Evolutionary conservation across 805 yeast species (phyloP).

Genomic region (Schwanniomyces polymorphus): DNA sequence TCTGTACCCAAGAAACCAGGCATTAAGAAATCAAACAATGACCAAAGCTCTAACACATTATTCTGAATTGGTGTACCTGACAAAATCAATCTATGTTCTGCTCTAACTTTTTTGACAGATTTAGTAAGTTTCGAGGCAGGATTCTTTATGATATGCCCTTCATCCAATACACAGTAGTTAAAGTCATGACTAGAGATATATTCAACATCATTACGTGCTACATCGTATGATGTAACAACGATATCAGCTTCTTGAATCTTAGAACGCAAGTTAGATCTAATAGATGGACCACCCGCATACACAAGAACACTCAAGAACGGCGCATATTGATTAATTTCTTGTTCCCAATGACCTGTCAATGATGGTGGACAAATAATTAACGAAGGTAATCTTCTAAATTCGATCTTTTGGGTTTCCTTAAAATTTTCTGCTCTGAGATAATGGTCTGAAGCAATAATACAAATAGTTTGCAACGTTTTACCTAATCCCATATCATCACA

Average conservation of each 20-base stretch:
- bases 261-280: slow-evolving; percentile 56
- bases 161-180: slow-evolving; percentile 95
- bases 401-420: slow-evolving; percentile 57
- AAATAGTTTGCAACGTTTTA: slow-evolving; percentile 93
- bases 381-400: slow-evolving; percentile 76
- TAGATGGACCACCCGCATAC: slow-evolving; percentile 90
- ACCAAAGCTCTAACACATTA: slow-evolving; percentile 95
- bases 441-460: slow-evolving; percentile 96
- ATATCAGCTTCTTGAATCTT: slow-evolving; percentile 66
- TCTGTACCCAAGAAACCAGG: slow-evolving; percentile 98
- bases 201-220: slow-evolving; percentile 87
- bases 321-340: slow-evolving; percentile 85
- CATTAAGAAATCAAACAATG: slow-evolving; percentile 95
- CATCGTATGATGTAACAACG: slow-evolving; percentile 94
- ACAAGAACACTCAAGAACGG: slow-evolving; percentile 81
- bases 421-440: slow-evolving; percentile 76
- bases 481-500: slow-evolving; percentile 99
- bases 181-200: slow-evolving; percentile 60
- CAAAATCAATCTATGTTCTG: slow-evolving; percentile 86
- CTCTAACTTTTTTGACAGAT: slow-evolving; percentile 77
- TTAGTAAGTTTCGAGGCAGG: slow-evolving; percentile 84
- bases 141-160: slow-evolving; percentile 96
- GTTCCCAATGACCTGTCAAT: slow-evolving; percentile 98
- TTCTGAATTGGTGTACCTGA: slow-evolving; percentile 99
- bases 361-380: slow-evolving; percentile 95